These are phyloP conservation scores for Tetrapisispora pingtungensis DNA, from an alignment of 805 yeast species.

Conservation along the genomic window DNA sequence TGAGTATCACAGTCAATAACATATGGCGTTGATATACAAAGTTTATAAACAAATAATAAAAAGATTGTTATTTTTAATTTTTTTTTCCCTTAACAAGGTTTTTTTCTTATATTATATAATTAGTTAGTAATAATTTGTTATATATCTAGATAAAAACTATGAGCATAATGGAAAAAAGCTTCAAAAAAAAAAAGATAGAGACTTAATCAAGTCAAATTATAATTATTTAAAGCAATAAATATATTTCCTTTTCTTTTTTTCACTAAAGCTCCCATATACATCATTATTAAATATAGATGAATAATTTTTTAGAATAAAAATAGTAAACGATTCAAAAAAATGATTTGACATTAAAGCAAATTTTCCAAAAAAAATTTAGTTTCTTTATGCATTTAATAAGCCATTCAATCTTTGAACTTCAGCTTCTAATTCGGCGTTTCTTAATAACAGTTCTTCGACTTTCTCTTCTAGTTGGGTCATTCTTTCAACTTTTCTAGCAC, in stretches of 20 bases:
- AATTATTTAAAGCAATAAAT: neutral
- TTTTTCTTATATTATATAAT: neutral
- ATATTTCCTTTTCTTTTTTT: neutral
- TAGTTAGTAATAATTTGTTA: neutral
- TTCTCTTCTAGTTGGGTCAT: slow-evolving; percentile 72
- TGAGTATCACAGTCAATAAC: too few relatives aligned
- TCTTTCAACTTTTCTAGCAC: slow-evolving; percentile 87
- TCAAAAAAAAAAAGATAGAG: neutral
- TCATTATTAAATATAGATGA: neutral
- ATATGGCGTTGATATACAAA: too few relatives aligned
- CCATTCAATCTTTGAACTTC: slow-evolving; percentile 56
- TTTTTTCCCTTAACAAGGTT: neutral
- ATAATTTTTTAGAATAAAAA: neutral
- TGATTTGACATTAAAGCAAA: too few relatives aligned
- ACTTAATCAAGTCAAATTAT: neutral
- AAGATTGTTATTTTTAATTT: neutral
- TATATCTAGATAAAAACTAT: neutral
- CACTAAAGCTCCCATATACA: neutral
- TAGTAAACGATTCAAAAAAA: neutral
- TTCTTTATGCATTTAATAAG: slow-evolving; percentile 32
- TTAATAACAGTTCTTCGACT: slow-evolving; percentile 53
- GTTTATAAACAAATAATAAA: too few relatives aligned
- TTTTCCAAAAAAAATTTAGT: too few relatives aligned
- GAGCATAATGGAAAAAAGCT: neutral
- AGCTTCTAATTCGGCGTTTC: slow-evolving; percentile 47